These are phyloP conservation scores for Calvatia gigantea DNA, from an alignment of 768 basidiomycete genomes.

Conservation along the genomic window DNA sequence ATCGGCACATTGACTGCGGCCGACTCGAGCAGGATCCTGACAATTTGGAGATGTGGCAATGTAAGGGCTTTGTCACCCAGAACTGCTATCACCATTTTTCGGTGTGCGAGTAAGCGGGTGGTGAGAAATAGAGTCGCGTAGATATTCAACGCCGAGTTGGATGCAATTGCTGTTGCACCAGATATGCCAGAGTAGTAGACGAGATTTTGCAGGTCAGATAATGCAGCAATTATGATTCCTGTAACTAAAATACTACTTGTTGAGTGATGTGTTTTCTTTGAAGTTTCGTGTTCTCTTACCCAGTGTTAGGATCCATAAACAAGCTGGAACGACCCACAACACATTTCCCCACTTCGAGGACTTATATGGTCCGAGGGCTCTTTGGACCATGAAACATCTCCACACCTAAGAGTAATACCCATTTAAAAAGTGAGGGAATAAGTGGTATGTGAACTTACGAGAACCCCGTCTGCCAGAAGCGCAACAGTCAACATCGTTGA, in stretches of 20 bases:
- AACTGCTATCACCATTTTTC: not conserved
- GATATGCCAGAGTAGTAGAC: not conserved
- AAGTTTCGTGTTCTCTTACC: not conserved
- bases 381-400: conserved; percentile 5
- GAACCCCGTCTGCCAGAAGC: not conserved
- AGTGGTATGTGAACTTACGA: not conserved
- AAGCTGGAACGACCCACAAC: not conserved
- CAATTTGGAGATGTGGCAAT: not conserved
- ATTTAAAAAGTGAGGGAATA: not conserved
- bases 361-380: not conserved
- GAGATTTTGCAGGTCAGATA: not conserved
- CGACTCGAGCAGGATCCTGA: not conserved
- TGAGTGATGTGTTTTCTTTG: not conserved
- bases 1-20: not conserved
- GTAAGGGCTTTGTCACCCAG: not conserved
- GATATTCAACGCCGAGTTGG: not conserved
- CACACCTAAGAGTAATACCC: not conserved
- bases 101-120: not conserved
- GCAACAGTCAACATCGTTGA: not conserved
- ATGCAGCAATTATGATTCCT: not conserved
- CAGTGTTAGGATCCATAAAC: not conserved
- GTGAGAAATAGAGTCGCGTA: not conserved
- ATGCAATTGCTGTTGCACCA: not conserved
- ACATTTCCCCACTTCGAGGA: not conserved
- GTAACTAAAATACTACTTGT: not conserved